Percentiles rank a stretch among this genome's conserved stretches.
phyloP scores from a whole-genome alignment of 2,329 filamentous ascomycete genomes.

The Trichoderma asperellum region DNA sequence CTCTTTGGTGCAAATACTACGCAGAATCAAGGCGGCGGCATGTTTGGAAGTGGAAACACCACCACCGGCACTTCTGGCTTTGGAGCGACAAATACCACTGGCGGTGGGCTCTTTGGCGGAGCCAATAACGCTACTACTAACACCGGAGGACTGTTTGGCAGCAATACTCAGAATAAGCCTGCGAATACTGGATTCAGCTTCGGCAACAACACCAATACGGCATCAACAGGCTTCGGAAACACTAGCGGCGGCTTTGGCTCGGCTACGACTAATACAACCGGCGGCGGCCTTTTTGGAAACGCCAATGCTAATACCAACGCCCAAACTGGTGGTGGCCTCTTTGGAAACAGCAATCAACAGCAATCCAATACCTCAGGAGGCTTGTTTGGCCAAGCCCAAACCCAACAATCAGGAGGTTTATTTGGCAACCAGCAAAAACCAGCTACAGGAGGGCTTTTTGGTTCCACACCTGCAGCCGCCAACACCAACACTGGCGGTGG shows the following conservation, averaged over 20 bases:
- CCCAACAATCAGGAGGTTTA: constrained; percentile 45
- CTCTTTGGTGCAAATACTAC: constrained; percentile 44
- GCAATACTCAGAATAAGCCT: constrained; percentile 44
- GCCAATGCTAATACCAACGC: constrained; percentile 34
- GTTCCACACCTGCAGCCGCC: constrained; percentile 37
- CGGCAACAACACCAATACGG: constrained; percentile 46
- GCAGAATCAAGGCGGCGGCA: constrained; percentile 39
- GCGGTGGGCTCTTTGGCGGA: constrained; percentile 40
- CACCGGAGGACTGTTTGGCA: constrained; percentile 49
- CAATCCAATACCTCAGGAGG: constrained; percentile 37
- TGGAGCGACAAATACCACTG: constrained; percentile 40
- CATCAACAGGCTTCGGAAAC: constrained; percentile 35
- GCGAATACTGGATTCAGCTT: constrained; percentile 46
- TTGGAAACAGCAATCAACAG: constrained; percentile 46
- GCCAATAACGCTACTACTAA: constrained; percentile 36
- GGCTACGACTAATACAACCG: constrained; percentile 32
- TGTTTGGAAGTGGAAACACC: constrained; percentile 46
- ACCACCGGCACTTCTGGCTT: constrained; percentile 43
- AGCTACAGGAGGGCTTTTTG: constrained; percentile 44
- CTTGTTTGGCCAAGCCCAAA: constrained; percentile 44
- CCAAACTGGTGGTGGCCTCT: constrained; percentile 43
- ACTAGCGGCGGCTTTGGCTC: constrained; percentile 46
- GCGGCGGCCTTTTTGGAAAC: constrained; percentile 49
- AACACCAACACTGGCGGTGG: constrained; percentile 46
- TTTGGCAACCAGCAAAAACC: constrained; percentile 53